Conservation (phyloP, 2,329 filamentous ascomycete species). For the Gyromitra esculenta region DNA sequence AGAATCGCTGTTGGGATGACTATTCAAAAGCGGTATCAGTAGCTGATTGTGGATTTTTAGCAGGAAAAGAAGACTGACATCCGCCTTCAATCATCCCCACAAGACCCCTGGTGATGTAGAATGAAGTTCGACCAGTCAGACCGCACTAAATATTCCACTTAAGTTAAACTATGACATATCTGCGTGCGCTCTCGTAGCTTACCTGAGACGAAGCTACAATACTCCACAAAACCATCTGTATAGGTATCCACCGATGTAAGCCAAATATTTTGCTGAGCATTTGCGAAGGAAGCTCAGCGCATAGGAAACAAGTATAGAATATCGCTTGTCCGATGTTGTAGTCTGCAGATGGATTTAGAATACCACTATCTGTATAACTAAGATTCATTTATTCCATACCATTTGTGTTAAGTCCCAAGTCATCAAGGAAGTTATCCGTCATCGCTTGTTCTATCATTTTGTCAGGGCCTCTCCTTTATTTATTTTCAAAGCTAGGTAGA, state of each 20-base stretch:
- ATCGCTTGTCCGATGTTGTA: conserved; percentile 69
- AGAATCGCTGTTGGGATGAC: conserved; percentile 73
- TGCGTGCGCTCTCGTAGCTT: conserved; percentile 52
- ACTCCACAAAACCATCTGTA: conserved; percentile 69
- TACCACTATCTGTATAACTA: neutral
- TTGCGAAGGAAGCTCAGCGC: conserved; percentile 70
- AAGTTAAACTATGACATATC: neutral
- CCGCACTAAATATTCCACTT: conserved; percentile 29
- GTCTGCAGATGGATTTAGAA: conserved; percentile 16
- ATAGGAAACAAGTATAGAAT: conserved; percentile 67
- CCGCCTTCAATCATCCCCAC: conserved; percentile 63
- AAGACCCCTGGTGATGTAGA: conserved; percentile 62
- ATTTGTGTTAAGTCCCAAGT: conserved; percentile 60
- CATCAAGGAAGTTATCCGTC: conserved; percentile 70
- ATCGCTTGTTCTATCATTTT: conserved; percentile 64
- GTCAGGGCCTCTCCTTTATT: neutral
- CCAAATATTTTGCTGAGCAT: conserved; percentile 69
- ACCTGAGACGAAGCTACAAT: conserved; percentile 66
- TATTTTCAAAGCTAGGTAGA: neutral
- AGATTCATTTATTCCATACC: conserved; percentile 7
- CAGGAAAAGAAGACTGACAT: conserved; percentile 60
- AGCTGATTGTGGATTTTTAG: conserved; percentile 55
- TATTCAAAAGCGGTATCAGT: conserved; percentile 59
- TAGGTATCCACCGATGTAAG: conserved; percentile 70
- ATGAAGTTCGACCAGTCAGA: conserved; percentile 63